phyloP scores from a whole-genome alignment of 257 asterid species.

The Petunia secreta region DNA sequence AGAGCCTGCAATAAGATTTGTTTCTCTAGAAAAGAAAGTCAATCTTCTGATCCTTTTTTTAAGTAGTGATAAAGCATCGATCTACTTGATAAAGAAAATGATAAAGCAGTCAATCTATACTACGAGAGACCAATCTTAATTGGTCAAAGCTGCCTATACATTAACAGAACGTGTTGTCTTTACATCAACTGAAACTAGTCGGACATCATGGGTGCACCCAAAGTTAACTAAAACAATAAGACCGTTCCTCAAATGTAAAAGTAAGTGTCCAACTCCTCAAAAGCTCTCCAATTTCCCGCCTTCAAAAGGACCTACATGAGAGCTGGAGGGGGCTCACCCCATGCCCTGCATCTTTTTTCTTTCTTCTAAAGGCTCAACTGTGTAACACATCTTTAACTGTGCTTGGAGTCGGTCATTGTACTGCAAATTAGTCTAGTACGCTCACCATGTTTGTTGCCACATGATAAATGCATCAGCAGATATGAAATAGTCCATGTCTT shows the following conservation, averaged over 20 bases:
- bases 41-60: too few relatives aligned
- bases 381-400: not conserved
- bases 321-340: slow-evolving; percentile 1
- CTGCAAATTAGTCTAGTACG: slow-evolving; percentile 3
- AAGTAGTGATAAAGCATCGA: too few relatives aligned
- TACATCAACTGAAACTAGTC: not conserved
- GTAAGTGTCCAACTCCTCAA: not conserved
- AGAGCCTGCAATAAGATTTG: not conserved
- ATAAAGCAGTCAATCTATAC: not conserved
- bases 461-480: not conserved
- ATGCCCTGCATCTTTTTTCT: not conserved
- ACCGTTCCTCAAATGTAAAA: not conserved
- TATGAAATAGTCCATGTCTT: not conserved
- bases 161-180: not conserved
- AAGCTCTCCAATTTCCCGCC: slow-evolving; percentile 13
- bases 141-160: not conserved
- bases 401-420: not conserved
- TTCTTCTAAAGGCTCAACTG: not conserved
- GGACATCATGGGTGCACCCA: slow-evolving; percentile 1
- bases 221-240: not conserved
- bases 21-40: not conserved
- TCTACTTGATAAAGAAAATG: too few relatives aligned
- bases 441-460: not conserved
- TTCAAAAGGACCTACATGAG: not conserved
- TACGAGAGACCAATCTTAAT: not conserved